Percentiles rank a stretch among this genome's conserved stretches.
Evolutionary conservation across 1,284 basidiomycete species (phyloP).

Genomic region (Irpex sp.): DNA sequence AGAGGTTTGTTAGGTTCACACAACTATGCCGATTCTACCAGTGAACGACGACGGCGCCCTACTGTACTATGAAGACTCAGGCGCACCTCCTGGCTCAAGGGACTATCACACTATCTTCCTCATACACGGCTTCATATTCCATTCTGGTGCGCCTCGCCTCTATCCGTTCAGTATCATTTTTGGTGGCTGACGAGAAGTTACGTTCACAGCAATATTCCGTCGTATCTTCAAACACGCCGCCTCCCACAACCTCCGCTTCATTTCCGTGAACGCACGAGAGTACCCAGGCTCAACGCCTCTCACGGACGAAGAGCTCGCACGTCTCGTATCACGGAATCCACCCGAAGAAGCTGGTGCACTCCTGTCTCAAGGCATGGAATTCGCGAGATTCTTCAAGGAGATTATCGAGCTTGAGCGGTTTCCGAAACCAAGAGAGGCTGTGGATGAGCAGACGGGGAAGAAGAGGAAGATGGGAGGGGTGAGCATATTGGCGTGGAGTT

Average conservation of each 20-base stretch:
- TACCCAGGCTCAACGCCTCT: constrained; percentile 13
- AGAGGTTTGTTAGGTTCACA: not conserved
- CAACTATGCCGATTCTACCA: constrained; percentile 14
- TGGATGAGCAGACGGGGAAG: not conserved
- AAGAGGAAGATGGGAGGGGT: constrained; percentile 1
- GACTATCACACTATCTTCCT: constrained; percentile 17
- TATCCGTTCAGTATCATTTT: not conserved
- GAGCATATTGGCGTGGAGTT: constrained; percentile 7
- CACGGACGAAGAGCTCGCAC: constrained; percentile 9
- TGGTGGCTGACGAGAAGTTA: not conserved
- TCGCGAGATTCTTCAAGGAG: constrained; percentile 2
- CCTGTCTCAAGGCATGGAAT: not conserved
- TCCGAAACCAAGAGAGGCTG: not conserved
- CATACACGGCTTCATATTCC: constrained; percentile 15
- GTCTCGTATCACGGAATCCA: constrained; percentile 8
- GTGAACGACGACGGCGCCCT: constrained; percentile 15
- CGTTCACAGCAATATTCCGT: constrained; percentile 5
- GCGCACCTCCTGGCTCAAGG: constrained; percentile 2
- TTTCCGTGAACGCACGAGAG: constrained; percentile 13
- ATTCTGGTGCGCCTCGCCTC: constrained; percentile 12
- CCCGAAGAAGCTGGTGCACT: not conserved
- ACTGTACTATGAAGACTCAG: constrained; percentile 17
- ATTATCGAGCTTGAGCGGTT: constrained; percentile 5
- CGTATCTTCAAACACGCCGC: constrained; percentile 6
- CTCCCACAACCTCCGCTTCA: constrained; percentile 9